Base-by-base conservation (phyloP, 78 protist species). In the Dictyostelium purpureum region DNA sequence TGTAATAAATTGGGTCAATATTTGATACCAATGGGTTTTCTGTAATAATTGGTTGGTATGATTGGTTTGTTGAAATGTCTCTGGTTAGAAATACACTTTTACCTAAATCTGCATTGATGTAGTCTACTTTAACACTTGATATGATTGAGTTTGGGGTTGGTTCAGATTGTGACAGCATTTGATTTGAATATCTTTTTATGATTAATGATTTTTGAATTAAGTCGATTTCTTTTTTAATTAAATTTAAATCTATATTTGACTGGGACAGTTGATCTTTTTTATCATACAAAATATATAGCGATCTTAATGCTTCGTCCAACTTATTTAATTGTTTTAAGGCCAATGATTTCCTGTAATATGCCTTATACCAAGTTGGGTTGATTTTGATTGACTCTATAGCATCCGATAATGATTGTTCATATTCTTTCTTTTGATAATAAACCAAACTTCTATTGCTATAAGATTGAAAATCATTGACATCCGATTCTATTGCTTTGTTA, bases 21-120 rank as follows among this genome's bases (percentile, higher is more conserved):
- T 70, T 59, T 14, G 90, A 82, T 18, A 82, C 79, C n/a, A 82
- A 70, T 52, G 90, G 90, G 2, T 26, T 38, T 56, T 82, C 90
- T 38, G 40, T 14, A 28, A 70, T 3, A 24, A 26, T 12, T 18
- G 42, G 31, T 56, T 61, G 56, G 16, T 59, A 18, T 56, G 63
- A 56, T n/a, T 38, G n/a, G 9, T 43, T 5, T 37, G 33, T 67
- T 19, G 24, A 11, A 10, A n/a, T 35, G n/a, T 45, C 43, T 67
- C 51, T 63, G 14, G 74, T 28, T 63, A 63, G 18, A 19, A 82
- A 42, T 4, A 82, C 90, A 82, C 90, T 77, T 54, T 82, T 82
- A 31, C 90, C 90, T 18, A 43, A 24, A 24, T 43, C 16, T 38
- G 33, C 26, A 54, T 54, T 42, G 16, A 82, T 82, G 26, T 52